Evolutionary conservation across 768 basidiomycete genomes (phyloP).

Genomic region (Boletus subparvulus): DNA sequence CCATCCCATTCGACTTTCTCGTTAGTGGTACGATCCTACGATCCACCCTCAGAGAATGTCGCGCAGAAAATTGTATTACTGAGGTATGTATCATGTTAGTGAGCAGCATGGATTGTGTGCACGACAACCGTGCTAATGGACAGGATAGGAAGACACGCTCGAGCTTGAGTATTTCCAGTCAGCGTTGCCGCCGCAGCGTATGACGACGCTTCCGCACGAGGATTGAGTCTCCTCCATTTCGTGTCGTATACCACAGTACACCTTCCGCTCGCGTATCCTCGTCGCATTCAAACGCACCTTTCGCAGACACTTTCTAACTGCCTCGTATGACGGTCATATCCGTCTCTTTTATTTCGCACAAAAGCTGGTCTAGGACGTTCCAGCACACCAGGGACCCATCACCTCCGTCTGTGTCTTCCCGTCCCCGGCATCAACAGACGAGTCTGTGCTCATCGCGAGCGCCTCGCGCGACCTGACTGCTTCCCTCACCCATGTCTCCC

Average conservation of each 20-base stretch:
- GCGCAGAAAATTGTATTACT: constrained; percentile 62
- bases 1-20: constrained; percentile 92
- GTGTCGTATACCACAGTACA: constrained; percentile 25
- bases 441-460: constrained; percentile 52
- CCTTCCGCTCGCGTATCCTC: background rate
- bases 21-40: constrained; percentile 79
- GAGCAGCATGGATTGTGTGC: background rate
- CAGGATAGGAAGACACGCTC: constrained; percentile 76
- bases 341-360: constrained; percentile 74
- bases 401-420: constrained; percentile 63
- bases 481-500: constrained; percentile 42
- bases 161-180: constrained; percentile 92
- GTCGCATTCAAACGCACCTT: background rate
- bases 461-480: constrained; percentile 81
- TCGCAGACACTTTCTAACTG: constrained; percentile 66
- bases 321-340: constrained; percentile 78
- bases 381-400: constrained; percentile 63
- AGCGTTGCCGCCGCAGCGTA: constrained; percentile 79
- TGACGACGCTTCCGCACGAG: constrained; percentile 78
- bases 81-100: constrained; percentile 45
- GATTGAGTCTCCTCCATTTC: constrained; percentile 72
- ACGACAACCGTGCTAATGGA: constrained; percentile 9
- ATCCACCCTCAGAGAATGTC: constrained; percentile 72
- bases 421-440: constrained; percentile 22
- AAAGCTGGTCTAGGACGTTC: constrained; percentile 47